Base-by-base conservation (phyloP, 2,329 filamentous ascomycete species). In the Hirsutella rhossiliensis region DNA sequence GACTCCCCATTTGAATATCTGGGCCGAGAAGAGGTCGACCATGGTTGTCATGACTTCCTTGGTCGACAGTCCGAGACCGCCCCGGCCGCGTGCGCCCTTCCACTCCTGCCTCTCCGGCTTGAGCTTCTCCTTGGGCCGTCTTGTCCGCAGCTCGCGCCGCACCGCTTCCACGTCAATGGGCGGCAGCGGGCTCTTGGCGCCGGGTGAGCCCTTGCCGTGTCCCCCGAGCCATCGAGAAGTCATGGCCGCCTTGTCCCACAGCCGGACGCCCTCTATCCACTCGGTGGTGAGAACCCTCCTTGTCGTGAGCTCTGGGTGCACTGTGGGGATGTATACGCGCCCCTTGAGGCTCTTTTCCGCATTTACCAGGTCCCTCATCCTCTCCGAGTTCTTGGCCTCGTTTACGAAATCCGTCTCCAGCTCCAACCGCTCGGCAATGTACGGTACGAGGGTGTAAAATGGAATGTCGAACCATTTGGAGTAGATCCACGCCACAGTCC, bases 1-100 rank as follows among this genome's bases (percentile, higher is more conserved):
- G 38, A 86, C 76, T 12, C 92, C 92, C 86, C 87, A 97, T 51
- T 94, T 82, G 70, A 96, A 98, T 75, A 97, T 97, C 59, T 97
- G 90, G 3, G 87, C 89, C n/a, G 83, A 86, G 69, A 97, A 98
- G 30, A 97, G 75, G 60, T 96, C 90, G 41, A 96, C 78, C 80
- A 97, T 96, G 29, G 87, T 96, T 6, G 83, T 84, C 92, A 97
- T 97, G 47, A 96, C 87, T 47, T 90, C 83, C 56, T 84, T 85
- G 28, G 87, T 71, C 8, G 78, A 80, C 3, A 98, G 69, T 0
- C 92, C 92, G 0, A 97, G 76, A 0, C 92, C 92, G 41, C 89
- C 90, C 48, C 77, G 80, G 23, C 78, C 76, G 41, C 77, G 74
- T 7, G 63, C 66, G 5, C 90, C 89, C 53, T 76, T 79, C 88